phyloP scores from a whole-genome alignment of 2,329 filamentous ascomycete species.

The Grosmannia serpens region DNA sequence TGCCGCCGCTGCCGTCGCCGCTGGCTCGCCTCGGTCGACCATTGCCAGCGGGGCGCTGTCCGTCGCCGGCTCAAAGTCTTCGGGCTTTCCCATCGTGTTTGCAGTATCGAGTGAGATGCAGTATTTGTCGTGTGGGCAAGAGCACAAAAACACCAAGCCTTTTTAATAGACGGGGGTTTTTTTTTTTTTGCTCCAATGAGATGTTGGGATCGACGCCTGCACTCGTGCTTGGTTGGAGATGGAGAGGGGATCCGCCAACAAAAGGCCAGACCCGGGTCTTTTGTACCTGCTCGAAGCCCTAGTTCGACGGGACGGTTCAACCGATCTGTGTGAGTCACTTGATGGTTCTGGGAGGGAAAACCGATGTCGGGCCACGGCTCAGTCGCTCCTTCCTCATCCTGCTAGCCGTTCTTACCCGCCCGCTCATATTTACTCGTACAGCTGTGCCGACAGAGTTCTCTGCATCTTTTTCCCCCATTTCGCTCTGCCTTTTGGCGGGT shows the following conservation, averaged over 20 bases:
- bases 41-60: background rate
- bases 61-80: background rate
- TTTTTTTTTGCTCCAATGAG: background rate
- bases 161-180: background rate
- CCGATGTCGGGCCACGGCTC: background rate
- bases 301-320: background rate
- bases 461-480: background rate
- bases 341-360: background rate
- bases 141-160: no score
- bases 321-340: background rate
- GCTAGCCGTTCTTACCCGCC: background rate
- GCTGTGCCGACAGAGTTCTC: no score
- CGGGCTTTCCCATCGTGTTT: background rate
- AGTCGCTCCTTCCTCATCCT: background rate
- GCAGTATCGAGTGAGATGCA: background rate
- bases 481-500: background rate
- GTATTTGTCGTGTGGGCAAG: no score
- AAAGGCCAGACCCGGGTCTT: background rate
- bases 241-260: background rate
- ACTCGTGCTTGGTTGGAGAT: no score
- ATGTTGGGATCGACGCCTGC: no score
- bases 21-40: background rate
- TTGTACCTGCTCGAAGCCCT: background rate
- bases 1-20: background rate
- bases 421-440: background rate